Evolutionary conservation across 768 basidiomycete species (phyloP).

Genomic region (Suillus plorans): DNA sequence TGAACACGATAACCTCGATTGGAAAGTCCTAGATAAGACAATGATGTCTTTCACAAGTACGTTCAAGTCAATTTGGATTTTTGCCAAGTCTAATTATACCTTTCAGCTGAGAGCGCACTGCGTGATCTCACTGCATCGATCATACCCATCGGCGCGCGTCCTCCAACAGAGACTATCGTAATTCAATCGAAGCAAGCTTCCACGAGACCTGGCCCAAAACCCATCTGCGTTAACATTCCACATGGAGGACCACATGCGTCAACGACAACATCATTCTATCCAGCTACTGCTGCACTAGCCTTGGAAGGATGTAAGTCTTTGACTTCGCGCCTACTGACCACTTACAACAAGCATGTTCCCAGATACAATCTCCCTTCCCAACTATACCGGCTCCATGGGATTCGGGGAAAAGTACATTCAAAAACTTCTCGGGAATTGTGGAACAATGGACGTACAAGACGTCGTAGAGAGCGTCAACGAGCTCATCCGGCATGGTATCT

Average conservation of each 20-base stretch:
- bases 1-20: constrained; percentile 21
- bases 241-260: constrained; percentile 67
- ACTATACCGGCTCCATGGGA: constrained; percentile 69
- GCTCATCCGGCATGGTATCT: constrained; percentile 50
- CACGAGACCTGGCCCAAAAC: constrained; percentile 18
- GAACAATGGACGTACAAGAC: constrained; percentile 64
- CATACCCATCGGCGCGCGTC: constrained; percentile 48
- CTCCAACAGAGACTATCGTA: constrained; percentile 54
- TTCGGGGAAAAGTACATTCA: constrained; percentile 63
- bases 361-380: constrained; percentile 62
- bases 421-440: constrained; percentile 56
- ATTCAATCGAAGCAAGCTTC: constrained; percentile 33
- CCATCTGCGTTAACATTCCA: constrained; percentile 50
- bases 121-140: constrained; percentile 41
- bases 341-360: constrained; percentile 2
- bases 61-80: constrained; percentile 11
- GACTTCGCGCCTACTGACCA: background rate
- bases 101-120: constrained; percentile 44
- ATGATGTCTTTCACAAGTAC: constrained; percentile 40
- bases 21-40: constrained; percentile 46
- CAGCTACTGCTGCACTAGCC: constrained; percentile 44
- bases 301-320: constrained; percentile 60
- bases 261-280: constrained; percentile 46
- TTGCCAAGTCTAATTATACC: background rate
- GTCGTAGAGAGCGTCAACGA: constrained; percentile 55